Conservation (phyloP, 495 filamentous ascomycete genomes). For the Annulohypoxylon nitens region DNA sequence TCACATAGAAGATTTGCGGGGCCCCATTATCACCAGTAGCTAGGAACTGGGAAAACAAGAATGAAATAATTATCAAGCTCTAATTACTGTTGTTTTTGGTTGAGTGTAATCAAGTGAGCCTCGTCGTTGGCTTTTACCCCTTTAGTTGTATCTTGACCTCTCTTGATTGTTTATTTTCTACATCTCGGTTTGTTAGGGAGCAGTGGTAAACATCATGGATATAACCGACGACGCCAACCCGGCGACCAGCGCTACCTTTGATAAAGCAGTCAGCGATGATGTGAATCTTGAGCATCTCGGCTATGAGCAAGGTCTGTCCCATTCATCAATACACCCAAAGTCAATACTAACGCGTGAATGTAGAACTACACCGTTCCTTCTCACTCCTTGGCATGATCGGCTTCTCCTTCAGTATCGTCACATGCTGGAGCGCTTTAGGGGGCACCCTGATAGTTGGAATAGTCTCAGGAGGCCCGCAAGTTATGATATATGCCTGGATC, state of each 20-base stretch:
- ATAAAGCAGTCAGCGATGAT: not conserved
- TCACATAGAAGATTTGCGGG: not conserved
- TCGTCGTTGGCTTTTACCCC: not conserved
- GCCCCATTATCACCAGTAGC: not conserved
- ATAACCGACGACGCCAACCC: not conserved
- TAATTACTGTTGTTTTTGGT: too few species aligned
- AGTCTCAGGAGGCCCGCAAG: not conserved
- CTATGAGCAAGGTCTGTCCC: not conserved
- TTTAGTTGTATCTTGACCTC: not conserved
- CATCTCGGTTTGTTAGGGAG: too few species aligned
- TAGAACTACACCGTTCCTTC: not conserved
- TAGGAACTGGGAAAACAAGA: not conserved
- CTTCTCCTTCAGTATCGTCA: not conserved
- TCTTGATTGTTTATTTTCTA: too few species aligned
- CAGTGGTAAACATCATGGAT: not conserved
- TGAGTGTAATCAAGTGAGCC: not conserved
- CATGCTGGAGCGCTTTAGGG: not conserved
- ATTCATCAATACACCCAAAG: not conserved
- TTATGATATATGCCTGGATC: not conserved
- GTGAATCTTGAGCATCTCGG: not conserved
- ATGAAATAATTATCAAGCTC: too few species aligned
- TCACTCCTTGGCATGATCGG: conserved; percentile 3
- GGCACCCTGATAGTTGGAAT: not conserved
- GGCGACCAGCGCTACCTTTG: not conserved
- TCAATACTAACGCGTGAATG: not conserved